These are phyloP conservation scores for Alternaria hordeiaustralica DNA, from an alignment of 2,329 filamentous ascomycete genomes.

Conservation along the genomic window DNA sequence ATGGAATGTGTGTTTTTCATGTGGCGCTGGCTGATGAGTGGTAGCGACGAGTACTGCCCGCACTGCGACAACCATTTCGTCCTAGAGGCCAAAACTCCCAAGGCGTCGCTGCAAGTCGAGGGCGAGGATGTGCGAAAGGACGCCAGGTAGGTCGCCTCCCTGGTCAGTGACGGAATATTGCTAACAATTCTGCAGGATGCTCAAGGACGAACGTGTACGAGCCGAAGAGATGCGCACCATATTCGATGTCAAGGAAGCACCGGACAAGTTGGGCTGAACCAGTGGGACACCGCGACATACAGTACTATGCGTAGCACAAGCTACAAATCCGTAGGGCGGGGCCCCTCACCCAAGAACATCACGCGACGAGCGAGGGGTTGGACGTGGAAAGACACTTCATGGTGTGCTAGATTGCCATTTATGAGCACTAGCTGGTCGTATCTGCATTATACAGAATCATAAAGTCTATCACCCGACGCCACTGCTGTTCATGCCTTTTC, in stretches of 20 bases:
- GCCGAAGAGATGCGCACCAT: slow-evolving; percentile 66
- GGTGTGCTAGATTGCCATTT: slow-evolving; percentile 36
- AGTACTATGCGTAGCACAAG: background rate
- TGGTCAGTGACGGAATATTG: background rate
- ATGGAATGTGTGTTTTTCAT: background rate
- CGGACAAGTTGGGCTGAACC: slow-evolving; percentile 75
- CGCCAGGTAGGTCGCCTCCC: slow-evolving; percentile 58
- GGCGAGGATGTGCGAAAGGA: slow-evolving; percentile 89
- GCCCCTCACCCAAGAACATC: slow-evolving; percentile 3
- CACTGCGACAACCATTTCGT: slow-evolving; percentile 99
- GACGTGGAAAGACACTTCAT: background rate
- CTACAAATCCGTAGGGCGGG: background rate
- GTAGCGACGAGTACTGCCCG: slow-evolving; percentile 93
- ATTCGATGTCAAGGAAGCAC: slow-evolving; percentile 77
- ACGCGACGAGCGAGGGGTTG: slow-evolving; percentile 17
- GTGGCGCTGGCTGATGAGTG: slow-evolving; percentile 11
- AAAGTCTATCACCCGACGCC: slow-evolving; percentile 40
- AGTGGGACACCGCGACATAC: background rate
- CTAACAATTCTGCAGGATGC: slow-evolving; percentile 64
- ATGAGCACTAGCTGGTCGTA: slow-evolving; percentile 31
- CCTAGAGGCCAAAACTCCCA: slow-evolving; percentile 83
- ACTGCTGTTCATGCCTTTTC: slow-evolving; percentile 37
- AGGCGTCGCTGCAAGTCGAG: slow-evolving; percentile 84
- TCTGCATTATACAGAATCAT: slow-evolving; percentile 40
- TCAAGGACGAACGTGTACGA: slow-evolving; percentile 84